Evolutionary conservation across 352 stramenopile species (phyloP).

Genomic region (Phytopythium aichiense): DNA sequence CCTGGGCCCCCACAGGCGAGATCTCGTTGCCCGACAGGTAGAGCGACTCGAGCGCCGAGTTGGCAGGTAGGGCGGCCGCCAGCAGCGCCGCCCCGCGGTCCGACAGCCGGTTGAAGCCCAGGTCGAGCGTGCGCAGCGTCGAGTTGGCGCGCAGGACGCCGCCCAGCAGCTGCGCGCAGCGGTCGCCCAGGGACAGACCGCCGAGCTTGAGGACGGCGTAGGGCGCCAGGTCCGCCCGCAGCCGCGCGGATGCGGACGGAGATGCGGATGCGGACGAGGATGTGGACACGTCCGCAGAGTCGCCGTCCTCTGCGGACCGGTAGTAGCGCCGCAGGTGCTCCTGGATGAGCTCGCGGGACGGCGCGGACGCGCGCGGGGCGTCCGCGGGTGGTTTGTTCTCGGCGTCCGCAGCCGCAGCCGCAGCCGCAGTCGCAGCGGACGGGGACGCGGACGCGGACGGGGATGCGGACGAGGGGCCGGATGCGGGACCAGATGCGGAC

Average conservation of each 20-base stretch:
- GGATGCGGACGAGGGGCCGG: not conserved
- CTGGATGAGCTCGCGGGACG: conserved; percentile 62
- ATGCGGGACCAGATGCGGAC: not conserved
- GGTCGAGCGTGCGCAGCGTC: conserved; percentile 57
- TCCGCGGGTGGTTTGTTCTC: conserved; percentile 28
- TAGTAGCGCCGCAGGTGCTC: conserved; percentile 54
- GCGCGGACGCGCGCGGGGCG: conserved; percentile 12
- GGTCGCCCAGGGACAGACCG: conserved; percentile 74
- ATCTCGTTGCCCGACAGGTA: conserved; percentile 85
- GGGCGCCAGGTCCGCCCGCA: conserved; percentile 48
- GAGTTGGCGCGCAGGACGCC: conserved; percentile 40
- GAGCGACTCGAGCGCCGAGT: conserved; percentile 60
- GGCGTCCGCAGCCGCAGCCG: not conserved
- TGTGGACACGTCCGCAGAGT: not conserved
- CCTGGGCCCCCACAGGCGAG: conserved; percentile 39
- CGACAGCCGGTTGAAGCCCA: conserved; percentile 80
- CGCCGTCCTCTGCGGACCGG: conserved; percentile 7
- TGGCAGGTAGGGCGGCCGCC: conserved; percentile 50
- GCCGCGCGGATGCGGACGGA: conserved; percentile 21
- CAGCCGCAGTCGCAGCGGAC: too few species aligned
- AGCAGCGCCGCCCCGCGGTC: conserved; percentile 57
- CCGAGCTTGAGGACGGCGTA: conserved; percentile 72
- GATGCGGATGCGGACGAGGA: too few species aligned
- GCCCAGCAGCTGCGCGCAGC: conserved; percentile 48
- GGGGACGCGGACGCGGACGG: not conserved